Percentiles rank a stretch among this genome's conserved stretches.
Evolutionary conservation across 345 rosid species (phyloP).

Genomic region (Citrus sp.): DNA sequence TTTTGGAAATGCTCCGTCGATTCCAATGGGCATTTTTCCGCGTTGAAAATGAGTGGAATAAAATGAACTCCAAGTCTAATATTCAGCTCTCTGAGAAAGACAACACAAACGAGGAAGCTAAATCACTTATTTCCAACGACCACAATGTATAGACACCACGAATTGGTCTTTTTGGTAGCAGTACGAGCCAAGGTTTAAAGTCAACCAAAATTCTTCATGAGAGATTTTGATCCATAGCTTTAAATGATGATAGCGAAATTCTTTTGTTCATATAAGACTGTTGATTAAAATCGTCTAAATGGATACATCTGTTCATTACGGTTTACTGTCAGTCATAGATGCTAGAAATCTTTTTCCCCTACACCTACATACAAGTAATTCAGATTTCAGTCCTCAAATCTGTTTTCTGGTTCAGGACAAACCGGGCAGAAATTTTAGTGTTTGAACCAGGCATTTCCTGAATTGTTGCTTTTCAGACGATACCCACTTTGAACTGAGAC

Average conservation of each 20-base stretch:
- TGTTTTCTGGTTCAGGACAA: neutral
- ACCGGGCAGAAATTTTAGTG: neutral
- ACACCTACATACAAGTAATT: neutral
- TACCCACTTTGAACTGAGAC: neutral
- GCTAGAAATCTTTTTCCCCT: neutral
- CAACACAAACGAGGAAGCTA: constrained; percentile 46
- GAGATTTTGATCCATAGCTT: neutral
- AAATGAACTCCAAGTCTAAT: constrained; percentile 55
- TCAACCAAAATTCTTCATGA: neutral
- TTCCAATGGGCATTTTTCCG: constrained; percentile 98
- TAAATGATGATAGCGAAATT: neutral
- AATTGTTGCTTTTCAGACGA: constrained; percentile 6
- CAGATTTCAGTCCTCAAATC: neutral
- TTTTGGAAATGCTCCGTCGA: constrained; percentile 76
- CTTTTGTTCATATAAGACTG: constrained; percentile 14
- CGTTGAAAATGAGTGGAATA: constrained; percentile 87
- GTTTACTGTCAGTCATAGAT: neutral
- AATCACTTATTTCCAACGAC: constrained; percentile 43
- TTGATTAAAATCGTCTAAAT: neutral
- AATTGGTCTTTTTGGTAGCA: neutral
- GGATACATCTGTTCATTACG: neutral
- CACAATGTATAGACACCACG: constrained; percentile 42
- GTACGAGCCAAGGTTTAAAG: constrained; percentile 6
- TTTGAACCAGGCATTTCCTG: neutral
- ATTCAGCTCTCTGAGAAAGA: constrained; percentile 42